Evolutionary conservation across 768 basidiomycete genomes (phyloP).

Genomic region (Tulasnella calospora): DNA sequence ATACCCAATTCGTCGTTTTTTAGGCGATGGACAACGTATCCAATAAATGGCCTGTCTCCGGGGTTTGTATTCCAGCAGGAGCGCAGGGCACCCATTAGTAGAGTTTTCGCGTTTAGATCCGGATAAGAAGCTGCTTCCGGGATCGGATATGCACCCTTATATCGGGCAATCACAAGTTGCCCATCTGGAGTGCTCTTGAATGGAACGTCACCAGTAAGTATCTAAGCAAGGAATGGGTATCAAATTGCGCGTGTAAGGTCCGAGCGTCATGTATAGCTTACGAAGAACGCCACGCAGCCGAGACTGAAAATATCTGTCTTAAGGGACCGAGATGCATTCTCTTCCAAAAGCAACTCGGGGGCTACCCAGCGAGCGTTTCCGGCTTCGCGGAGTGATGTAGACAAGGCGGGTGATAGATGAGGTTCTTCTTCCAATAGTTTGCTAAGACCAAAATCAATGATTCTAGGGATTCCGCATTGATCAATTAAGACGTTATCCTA

Average conservation of each 20-base stretch:
- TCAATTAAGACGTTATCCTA: slow-evolving; percentile 20
- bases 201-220: neutral
- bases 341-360: neutral
- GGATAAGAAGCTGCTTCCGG: neutral
- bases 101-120: neutral
- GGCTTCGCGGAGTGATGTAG: neutral
- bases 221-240: neutral
- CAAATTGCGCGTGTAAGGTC: no score
- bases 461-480: neutral
- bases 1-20: no score
- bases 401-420: neutral
- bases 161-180: neutral
- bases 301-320: neutral
- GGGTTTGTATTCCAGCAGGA: neutral
- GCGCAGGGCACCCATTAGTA: neutral
- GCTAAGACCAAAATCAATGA: slow-evolving; percentile 23
- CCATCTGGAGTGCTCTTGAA: neutral
- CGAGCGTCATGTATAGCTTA: neutral
- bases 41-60: neutral
- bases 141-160: neutral
- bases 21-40: neutral
- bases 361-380: slow-evolving; percentile 6
- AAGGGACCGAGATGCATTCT: neutral
- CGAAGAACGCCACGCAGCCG: neutral
- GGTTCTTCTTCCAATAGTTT: neutral